Evolutionary conservation across 371 early-diverging fungal genomes (phyloP), one percentile per base, ranked within the genome.

Genomic region (Funneliformis caledonium): DNA sequence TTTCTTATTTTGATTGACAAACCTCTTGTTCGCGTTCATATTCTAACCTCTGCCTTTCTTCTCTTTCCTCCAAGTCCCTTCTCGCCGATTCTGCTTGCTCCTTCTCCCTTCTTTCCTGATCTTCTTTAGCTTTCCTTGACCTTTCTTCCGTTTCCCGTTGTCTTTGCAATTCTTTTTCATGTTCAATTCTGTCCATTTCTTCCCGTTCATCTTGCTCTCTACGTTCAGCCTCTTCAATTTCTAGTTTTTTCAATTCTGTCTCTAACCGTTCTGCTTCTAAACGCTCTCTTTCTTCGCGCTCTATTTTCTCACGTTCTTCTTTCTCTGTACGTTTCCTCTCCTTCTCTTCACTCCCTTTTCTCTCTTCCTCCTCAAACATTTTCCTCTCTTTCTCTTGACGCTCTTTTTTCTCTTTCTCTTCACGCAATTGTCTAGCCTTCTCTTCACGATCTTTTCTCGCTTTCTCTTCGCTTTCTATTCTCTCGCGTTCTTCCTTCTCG

Each of bases 1-100:
- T 16, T 52, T 52, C 19, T 56, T 56, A 19, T 19, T 26, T 52
- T 56, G 19, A 56, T 37, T 19, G 16, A 56, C 56, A 56, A 56
- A 56, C 56, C 56, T 56, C 19, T 56, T 56, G 56, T 19, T 56
- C 56, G 83, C 82, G 79, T 86, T 84, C 60, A 83, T 82, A 48
- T 84, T 82, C 16, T 86, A 86, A 72, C 88, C 85, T 82, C 88
- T 88, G 62, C 87, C 86, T 37, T 86, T 77, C 74, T 84, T 84
- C 83, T 83, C 85, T 80, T 83, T 83, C 45, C 48, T 82, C 83
- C n/a, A 67, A 78, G 22, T 80, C 80, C 74, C 22, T 37, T 48
- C 83, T 83, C 37, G 82, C 80, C 59, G 83, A 86, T 78, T 76
- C 81, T 56, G 16, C 56, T 33, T 78, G 45, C 42, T 83, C 82